phyloP scores from a whole-genome alignment of 176 grass and related monocot species.

The Zizania latifolia region DNA sequence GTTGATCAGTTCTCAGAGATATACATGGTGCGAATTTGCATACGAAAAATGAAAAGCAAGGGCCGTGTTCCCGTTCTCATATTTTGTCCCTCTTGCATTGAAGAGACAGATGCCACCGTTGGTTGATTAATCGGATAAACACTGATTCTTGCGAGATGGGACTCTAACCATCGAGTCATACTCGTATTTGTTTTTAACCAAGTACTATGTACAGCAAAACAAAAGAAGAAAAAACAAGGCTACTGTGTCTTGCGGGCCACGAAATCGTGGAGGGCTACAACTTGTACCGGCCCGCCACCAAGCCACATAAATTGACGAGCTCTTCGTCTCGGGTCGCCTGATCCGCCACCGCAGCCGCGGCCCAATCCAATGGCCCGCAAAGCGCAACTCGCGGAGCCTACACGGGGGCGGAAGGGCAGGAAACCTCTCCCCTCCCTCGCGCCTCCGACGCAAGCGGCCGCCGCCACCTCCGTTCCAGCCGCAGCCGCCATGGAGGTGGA shows the following conservation, averaged over 20 bases:
- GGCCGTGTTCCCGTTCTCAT: too few species aligned
- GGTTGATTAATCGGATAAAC: too few species aligned
- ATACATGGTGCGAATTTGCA: too few species aligned
- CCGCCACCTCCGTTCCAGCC: not conserved
- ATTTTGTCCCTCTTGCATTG: too few species aligned
- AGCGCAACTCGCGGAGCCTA: not conserved
- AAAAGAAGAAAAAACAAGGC: too few species aligned
- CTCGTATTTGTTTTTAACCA: too few species aligned
- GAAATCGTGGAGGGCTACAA: not conserved
- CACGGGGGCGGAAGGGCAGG: conserved; percentile 22
- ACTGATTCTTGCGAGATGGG: too few species aligned
- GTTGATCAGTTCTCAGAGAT: too few species aligned
- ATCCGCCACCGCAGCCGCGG: not conserved
- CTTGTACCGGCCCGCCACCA: not conserved
- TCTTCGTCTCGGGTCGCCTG: not conserved
- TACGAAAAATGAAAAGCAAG: too few species aligned
- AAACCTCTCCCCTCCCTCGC: not conserved
- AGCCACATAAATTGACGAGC: not conserved
- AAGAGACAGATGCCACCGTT: too few species aligned
- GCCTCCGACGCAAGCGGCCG: conserved; percentile 17
- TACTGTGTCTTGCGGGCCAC: not conserved
- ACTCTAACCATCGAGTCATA: too few species aligned
- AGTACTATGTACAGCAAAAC: too few species aligned
- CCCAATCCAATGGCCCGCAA: conserved; percentile 26
- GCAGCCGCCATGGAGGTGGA: conserved; percentile 29